Evolutionary conservation across 805 yeast genomes (phyloP).

Genomic region (Isabelozyma rhagii): DNA sequence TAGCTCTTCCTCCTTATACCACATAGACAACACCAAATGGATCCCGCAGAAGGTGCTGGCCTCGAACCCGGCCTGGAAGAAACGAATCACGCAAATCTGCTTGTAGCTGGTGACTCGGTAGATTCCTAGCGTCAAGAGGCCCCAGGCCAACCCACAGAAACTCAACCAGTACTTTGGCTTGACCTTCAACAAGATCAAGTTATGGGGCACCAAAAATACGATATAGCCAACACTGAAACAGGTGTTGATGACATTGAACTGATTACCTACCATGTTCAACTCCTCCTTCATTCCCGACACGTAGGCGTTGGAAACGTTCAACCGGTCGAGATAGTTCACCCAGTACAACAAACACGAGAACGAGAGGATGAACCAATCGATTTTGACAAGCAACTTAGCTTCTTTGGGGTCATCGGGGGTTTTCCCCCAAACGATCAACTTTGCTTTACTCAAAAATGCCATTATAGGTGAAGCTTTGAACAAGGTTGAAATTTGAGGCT

Average conservation of each 20-base stretch:
- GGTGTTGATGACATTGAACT: conserved; percentile 51
- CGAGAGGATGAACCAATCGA: conserved; percentile 41
- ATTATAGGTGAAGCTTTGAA: background rate
- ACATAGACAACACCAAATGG: conserved; percentile 52
- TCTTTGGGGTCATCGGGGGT: conserved; percentile 28
- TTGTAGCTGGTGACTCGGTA: conserved; percentile 44
- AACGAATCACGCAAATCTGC: conserved; percentile 55
- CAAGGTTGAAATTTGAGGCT: background rate
- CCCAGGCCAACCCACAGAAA: conserved; percentile 57
- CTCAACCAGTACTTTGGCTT: conserved; percentile 58
- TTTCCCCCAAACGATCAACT: conserved; percentile 27
- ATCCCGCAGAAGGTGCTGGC: conserved; percentile 55
- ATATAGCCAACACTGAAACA: conserved; percentile 61
- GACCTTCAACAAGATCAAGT: conserved; percentile 47
- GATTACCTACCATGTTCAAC: conserved; percentile 43
- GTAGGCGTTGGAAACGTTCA: conserved; percentile 44
- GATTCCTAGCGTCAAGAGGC: conserved; percentile 49
- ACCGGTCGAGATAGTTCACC: conserved; percentile 56
- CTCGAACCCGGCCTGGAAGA: conserved; percentile 61
- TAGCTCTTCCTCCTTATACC: conserved; percentile 49
- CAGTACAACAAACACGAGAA: conserved; percentile 41
- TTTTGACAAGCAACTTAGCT: conserved; percentile 27
- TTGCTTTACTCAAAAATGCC: conserved; percentile 1
- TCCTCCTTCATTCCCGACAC: conserved; percentile 68
- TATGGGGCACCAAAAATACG: conserved; percentile 61